Conservation (phyloP, 805 yeast species). For the Saccharomycopsis selenospora region DNA sequence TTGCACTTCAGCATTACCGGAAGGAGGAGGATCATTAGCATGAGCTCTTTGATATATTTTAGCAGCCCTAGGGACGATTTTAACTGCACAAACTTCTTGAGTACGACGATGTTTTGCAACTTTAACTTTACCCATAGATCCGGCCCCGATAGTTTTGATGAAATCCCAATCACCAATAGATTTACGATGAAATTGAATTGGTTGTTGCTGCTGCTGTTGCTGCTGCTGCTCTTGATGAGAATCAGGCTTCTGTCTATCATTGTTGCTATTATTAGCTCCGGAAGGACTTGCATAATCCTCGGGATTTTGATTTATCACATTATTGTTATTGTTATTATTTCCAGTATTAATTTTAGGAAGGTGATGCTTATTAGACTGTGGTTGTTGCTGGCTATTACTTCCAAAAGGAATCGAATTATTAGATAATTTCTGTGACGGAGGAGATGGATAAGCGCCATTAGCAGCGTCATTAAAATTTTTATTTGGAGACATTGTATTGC, state of each 20-base stretch:
- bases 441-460: not conserved
- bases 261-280: constrained; percentile 9
- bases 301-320: too few species aligned
- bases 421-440: not conserved
- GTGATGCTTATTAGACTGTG: constrained; percentile 11
- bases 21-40: constrained; percentile 59
- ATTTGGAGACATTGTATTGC: too few species aligned
- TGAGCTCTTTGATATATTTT: constrained; percentile 68
- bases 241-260: not conserved
- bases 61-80: constrained; percentile 87
- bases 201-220: constrained; percentile 15
- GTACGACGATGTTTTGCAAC: constrained; percentile 81
- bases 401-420: not conserved
- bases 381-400: constrained; percentile 1
- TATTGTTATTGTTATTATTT: constrained; percentile 11
- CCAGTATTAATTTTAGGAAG: constrained; percentile 22
- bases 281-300: too few species aligned
- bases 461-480: not conserved
- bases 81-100: constrained; percentile 80
- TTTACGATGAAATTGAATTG: constrained; percentile 56
- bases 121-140: constrained; percentile 98
- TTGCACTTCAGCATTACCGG: constrained; percentile 46
- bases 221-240: constrained; percentile 8
- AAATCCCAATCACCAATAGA: constrained; percentile 97
- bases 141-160: constrained; percentile 92